Evolutionary conservation across 345 rosid species (phyloP).

Genomic region (Turritis glabra): DNA sequence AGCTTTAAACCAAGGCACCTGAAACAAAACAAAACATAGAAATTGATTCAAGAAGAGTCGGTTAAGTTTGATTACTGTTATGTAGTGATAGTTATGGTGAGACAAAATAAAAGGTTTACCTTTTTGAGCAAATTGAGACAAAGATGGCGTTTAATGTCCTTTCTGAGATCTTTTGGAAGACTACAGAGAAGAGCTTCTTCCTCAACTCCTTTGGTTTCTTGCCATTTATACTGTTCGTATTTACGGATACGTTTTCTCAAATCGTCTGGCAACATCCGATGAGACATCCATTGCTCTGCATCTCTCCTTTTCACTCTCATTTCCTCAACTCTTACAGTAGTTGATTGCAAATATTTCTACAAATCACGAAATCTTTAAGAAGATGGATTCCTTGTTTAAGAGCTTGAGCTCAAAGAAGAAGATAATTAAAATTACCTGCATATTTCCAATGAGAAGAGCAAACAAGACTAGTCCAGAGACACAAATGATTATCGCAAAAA

Average conservation of each 20-base stretch:
- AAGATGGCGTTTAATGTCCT: constrained; percentile 43
- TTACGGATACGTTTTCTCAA: constrained; percentile 38
- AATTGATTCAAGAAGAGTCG: background rate
- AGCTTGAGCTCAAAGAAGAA: background rate
- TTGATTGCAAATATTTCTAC: constrained; percentile 45
- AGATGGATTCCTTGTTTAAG: background rate
- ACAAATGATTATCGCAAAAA: constrained; percentile 49
- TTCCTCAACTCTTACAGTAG: constrained; percentile 44
- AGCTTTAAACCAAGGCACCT: constrained; percentile 54
- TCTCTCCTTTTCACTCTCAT: constrained; percentile 47
- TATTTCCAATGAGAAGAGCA: constrained; percentile 63
- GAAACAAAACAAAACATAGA: background rate
- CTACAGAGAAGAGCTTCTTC: constrained; percentile 41
- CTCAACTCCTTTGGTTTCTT: constrained; percentile 46
- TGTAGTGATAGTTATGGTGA: background rate
- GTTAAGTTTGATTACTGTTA: background rate
- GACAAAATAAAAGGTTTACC: constrained; percentile 23
- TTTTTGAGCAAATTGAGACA: constrained; percentile 34
- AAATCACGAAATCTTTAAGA: background rate
- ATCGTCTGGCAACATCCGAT: constrained; percentile 41
- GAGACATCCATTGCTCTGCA: constrained; percentile 49
- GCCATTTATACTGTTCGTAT: constrained; percentile 47
- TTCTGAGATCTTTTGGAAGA: constrained; percentile 42
- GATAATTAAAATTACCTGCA: constrained; percentile 46
- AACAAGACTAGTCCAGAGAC: constrained; percentile 57